These are phyloP conservation scores for Komagataella populi DNA, from an alignment of 805 yeast species.

Conservation along the genomic window DNA sequence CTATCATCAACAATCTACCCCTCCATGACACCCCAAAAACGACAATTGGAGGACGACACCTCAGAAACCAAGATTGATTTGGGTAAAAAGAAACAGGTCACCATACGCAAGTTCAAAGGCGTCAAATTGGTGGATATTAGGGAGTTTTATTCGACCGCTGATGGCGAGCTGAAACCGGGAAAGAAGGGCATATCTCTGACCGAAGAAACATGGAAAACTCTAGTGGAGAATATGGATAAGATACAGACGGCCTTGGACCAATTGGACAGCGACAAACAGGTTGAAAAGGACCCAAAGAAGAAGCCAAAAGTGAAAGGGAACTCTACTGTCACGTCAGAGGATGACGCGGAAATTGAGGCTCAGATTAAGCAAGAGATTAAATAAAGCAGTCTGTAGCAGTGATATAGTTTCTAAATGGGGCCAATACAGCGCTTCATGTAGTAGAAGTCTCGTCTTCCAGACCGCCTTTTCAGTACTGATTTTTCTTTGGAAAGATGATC, in stretches of 20 bases:
- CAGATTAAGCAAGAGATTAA: not conserved
- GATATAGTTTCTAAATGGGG: too few species aligned
- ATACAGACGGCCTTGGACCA: conserved; percentile 36
- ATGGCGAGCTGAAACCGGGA: conserved; percentile 63
- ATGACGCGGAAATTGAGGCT: not conserved
- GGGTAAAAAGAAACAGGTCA: conserved; percentile 52
- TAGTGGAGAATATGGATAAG: conserved; percentile 30
- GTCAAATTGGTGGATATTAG: conserved; percentile 66
- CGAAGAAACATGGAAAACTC: conserved; percentile 36
- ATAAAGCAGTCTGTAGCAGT: not conserved
- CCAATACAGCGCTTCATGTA: too few species aligned
- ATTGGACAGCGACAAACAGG: conserved; percentile 13
- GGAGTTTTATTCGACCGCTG: conserved; percentile 56
- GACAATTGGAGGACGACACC: not conserved
- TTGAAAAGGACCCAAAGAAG: conserved; percentile 10
- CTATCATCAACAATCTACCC: not conserved
- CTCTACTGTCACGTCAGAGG: conserved; percentile 1
- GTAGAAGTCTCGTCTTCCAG: too few species aligned
- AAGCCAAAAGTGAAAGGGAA: conserved; percentile 3
- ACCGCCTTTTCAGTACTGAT: not conserved
- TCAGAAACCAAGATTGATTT: not conserved
- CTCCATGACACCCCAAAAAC: not conserved
- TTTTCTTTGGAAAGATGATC: not conserved
- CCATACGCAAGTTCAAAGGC: conserved; percentile 61
- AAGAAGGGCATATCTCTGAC: conserved; percentile 60